Base-by-base conservation (phyloP, 2,329 filamentous ascomycete species). In the Verticillium dahliae region DNA sequence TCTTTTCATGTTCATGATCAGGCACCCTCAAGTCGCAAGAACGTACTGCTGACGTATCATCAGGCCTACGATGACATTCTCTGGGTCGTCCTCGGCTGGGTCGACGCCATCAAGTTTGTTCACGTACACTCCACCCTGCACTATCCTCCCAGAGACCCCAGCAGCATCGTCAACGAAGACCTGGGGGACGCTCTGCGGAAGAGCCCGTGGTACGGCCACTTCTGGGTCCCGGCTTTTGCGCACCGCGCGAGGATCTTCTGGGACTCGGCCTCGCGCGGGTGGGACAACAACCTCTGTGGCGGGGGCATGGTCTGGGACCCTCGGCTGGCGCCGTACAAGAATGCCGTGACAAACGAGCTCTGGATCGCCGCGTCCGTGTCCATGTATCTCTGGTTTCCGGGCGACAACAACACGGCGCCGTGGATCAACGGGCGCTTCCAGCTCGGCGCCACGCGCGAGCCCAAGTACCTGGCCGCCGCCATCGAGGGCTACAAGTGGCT, bases 251-350 rank as follows among this genome's bases (percentile, higher is more conserved):
- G 90, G 54, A 77, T 95, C 14, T 97, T 97, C 75, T 97, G 93
- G 83, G 89, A 93, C 35, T 77, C 96, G 41, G 90, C 91, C 5
- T 82, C 85, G 5, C 78, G 82, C 11, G 92, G 94, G 5, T 98
- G 93, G 92, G 90, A 96, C 70, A 89, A 85, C 27, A 81, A 80
- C 31, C 82, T 96, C 5, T 98, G 94, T 69, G 84, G 84, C 4
- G 94, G 94, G 27, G 94, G 94, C 55, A 96, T 98, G 90, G 84
- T 87, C 14, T 98, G 94, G 94, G 96, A 90, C 67, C 91, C 91
- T 2, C 84, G 85, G 39, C 77, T 94, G 34, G 75, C 82, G 45
- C 92, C 92, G 0, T 98, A 97, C 78, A 98, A 97, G 72, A 98
- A 98, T 70, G 92, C 94, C 65, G 96, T 98, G 68, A 98, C 94